A percentile compares a stretch with the other conserved stretches of the same genome.
These are phyloP conservation scores for Isatis tinctoria DNA, from an alignment of 345 rosid species.

Conservation along the genomic window DNA sequence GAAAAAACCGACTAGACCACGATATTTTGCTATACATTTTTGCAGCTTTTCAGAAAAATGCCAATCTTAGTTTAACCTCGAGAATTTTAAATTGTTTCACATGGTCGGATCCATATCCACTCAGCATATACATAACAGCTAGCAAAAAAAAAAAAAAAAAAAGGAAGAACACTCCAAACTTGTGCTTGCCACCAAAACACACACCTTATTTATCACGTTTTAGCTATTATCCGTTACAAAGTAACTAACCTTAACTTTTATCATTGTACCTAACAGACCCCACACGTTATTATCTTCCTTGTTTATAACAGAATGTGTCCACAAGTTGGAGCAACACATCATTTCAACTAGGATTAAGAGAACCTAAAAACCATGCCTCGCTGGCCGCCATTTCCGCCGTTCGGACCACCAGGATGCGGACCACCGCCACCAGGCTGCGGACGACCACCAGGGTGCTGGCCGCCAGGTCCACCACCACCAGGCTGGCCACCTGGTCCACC, in stretches of 20 bases:
- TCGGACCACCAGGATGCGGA: neutral
- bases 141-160: too few species aligned
- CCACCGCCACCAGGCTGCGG: neutral
- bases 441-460: neutral
- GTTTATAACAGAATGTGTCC: neutral
- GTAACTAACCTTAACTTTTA: neutral
- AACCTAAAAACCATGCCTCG: neutral
- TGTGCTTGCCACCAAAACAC: neutral
- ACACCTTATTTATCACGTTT: neutral
- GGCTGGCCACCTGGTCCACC: constrained; percentile 1
- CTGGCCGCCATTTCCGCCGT: neutral
- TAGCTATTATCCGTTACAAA: neutral
- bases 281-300: neutral
- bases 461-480: neutral
- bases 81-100: too few species aligned
- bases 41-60: too few species aligned
- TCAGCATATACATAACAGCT: too few species aligned
- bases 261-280: neutral
- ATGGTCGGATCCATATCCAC: too few species aligned
- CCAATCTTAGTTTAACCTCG: too few species aligned
- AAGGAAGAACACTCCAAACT: neutral
- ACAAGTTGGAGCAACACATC: neutral
- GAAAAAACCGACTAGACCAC: too few species aligned
- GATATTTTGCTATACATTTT: too few species aligned
- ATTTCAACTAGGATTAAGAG: neutral